These are phyloP conservation scores for Aristolochia fimbriata DNA, from an alignment of 164 flowering plant species.

Conservation along the genomic window DNA sequence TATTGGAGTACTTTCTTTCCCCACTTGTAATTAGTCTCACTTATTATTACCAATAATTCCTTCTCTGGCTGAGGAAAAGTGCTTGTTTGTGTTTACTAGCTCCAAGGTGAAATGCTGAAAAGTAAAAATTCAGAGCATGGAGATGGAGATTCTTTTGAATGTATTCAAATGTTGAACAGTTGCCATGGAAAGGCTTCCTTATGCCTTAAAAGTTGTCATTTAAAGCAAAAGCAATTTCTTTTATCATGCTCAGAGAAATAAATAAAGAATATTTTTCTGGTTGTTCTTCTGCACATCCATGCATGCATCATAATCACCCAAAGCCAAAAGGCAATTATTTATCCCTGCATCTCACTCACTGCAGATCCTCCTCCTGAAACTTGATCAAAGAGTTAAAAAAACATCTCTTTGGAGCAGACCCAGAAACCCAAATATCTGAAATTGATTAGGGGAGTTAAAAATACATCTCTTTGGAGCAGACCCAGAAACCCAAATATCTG, in stretches of 20 bases:
- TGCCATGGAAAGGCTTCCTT: not conserved
- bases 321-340: not conserved
- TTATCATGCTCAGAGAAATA: not conserved
- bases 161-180: not conserved
- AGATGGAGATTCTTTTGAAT: not conserved
- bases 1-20: not conserved
- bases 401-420: not conserved
- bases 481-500: not conserved
- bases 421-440: not conserved
- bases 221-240: constrained; percentile 1
- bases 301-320: not conserved
- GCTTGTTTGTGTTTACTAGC: not conserved
- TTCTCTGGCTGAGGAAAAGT: not conserved
- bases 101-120: not conserved
- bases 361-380: not conserved
- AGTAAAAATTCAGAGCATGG: not conserved
- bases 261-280: not conserved
- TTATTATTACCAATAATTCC: not conserved
- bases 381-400: not conserved
- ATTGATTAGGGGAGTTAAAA: not conserved
- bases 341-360: not conserved
- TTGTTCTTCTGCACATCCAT: not conserved
- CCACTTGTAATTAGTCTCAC: not conserved
- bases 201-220: not conserved
- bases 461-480: not conserved